These are phyloP conservation scores for Solanum sitiens DNA, from an alignment of 257 asterid genomes.

Conservation along the genomic window DNA sequence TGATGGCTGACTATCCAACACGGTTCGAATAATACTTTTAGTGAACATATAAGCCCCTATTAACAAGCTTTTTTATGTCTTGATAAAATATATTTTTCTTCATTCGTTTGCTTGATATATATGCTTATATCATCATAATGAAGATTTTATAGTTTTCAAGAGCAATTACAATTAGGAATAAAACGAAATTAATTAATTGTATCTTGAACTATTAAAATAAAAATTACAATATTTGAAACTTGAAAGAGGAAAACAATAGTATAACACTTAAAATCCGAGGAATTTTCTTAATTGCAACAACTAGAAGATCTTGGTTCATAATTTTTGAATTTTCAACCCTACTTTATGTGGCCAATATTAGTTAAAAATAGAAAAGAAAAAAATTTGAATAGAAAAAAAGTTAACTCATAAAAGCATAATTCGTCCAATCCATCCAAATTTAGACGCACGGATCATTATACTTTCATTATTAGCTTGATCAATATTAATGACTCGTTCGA, in stretches of 20 bases:
- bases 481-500: not conserved
- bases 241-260: not conserved
- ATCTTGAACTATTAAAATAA: not conserved
- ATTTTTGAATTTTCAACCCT: not conserved
- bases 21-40: not conserved
- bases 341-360: not conserved
- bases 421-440: not conserved
- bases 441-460: rapidly evolving
- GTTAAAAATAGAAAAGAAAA: not conserved
- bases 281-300: not conserved
- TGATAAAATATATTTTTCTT: not conserved
- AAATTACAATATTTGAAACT: not conserved
- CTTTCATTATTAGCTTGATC: not conserved
- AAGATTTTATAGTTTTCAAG: not conserved
- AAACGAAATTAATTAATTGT: not conserved
- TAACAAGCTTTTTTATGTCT: not conserved
- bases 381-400: not conserved
- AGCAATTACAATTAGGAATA: not conserved
- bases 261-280: not conserved
- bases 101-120: not conserved
- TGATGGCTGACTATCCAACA: not conserved
- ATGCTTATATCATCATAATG: not conserved
- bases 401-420: not conserved
- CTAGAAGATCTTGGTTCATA: not conserved
- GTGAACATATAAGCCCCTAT: not conserved